These are phyloP conservation scores for Ceratocystis colombiana DNA, from an alignment of 2,329 filamentous ascomycete genomes.

Conservation along the genomic window DNA sequence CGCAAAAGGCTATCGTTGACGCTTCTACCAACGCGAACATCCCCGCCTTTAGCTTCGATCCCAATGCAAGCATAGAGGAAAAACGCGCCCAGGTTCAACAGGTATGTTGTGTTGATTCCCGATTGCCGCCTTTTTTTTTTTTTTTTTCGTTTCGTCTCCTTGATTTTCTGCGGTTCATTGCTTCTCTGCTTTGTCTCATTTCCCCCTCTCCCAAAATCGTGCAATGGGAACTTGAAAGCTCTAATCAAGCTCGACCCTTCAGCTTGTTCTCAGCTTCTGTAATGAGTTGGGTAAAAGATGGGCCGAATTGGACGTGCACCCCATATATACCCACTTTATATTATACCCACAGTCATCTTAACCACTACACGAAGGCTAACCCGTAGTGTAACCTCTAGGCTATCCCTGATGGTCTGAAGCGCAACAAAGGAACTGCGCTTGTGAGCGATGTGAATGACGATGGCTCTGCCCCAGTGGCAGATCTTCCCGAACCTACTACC, in stretches of 20 bases:
- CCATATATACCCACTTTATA: not conserved
- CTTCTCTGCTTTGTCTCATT: slow-evolving; percentile 9
- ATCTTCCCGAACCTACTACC: slow-evolving; percentile 66
- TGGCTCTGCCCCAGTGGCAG: slow-evolving; percentile 57
- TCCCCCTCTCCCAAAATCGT: not conserved
- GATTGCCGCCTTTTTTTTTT: not conserved
- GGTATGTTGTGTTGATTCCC: slow-evolving; percentile 43
- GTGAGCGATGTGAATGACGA: slow-evolving; percentile 66
- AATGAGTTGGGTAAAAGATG: not conserved
- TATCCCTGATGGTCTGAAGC: slow-evolving; percentile 54
- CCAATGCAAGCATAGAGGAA: slow-evolving; percentile 69
- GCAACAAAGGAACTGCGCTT: slow-evolving; percentile 56
- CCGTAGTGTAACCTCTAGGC: slow-evolving; percentile 36
- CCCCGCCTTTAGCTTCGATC: slow-evolving; percentile 75
- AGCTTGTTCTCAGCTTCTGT: slow-evolving; percentile 25
- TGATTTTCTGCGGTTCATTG: slow-evolving; percentile 19
- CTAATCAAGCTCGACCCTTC: not conserved
- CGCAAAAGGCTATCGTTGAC: slow-evolving; percentile 62
- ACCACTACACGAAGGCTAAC: slow-evolving; percentile 8
- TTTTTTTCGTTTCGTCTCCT: slow-evolving; percentile 18
- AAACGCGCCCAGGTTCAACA: slow-evolving; percentile 71
- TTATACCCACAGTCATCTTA: slow-evolving; percentile 3
- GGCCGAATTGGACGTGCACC: slow-evolving; percentile 1
- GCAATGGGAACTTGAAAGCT: slow-evolving; percentile 4
- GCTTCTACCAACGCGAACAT: slow-evolving; percentile 72